Conservation (phyloP, 2,329 filamentous ascomycete species). For the Ophiostoma tasmaniense region DNA sequence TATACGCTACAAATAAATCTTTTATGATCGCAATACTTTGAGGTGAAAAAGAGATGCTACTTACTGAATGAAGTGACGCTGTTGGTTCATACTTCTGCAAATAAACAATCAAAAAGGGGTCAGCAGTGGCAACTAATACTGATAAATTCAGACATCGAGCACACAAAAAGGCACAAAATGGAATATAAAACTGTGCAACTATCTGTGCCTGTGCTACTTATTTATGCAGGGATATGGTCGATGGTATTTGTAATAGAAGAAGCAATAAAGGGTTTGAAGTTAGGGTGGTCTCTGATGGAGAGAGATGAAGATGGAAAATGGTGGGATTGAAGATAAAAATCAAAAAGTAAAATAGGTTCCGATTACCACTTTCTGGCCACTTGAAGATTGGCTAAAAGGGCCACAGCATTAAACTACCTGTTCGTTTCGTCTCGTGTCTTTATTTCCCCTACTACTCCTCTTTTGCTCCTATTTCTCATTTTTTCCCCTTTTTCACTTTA, state of each 20-base stretch:
- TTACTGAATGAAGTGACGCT: background rate
- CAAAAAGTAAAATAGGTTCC: no score
- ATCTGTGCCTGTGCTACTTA: background rate
- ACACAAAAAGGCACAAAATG: background rate
- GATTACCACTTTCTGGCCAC: no score
- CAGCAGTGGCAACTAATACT: background rate
- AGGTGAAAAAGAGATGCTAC: background rate
- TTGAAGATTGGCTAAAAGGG: no score
- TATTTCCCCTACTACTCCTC: background rate
- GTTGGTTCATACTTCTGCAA: background rate
- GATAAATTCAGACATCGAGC: background rate
- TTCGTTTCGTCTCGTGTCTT: conserved; percentile 6
- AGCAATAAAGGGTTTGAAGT: no score
- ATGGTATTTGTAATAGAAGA: background rate
- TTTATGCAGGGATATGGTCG: background rate
- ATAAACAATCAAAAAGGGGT: background rate
- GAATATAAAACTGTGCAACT: conserved; percentile 1
- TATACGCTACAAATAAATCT: background rate
- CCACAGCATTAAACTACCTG: background rate
- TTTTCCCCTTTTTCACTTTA: background rate
- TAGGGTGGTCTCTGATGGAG: no score
- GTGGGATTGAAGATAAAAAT: background rate
- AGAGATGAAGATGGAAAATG: background rate
- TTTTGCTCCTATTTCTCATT: background rate
- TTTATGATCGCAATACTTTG: background rate